phyloP scores from a whole-genome alignment of 2,329 filamentous ascomycete genomes.

The Ascochyta clinopodiicola region DNA sequence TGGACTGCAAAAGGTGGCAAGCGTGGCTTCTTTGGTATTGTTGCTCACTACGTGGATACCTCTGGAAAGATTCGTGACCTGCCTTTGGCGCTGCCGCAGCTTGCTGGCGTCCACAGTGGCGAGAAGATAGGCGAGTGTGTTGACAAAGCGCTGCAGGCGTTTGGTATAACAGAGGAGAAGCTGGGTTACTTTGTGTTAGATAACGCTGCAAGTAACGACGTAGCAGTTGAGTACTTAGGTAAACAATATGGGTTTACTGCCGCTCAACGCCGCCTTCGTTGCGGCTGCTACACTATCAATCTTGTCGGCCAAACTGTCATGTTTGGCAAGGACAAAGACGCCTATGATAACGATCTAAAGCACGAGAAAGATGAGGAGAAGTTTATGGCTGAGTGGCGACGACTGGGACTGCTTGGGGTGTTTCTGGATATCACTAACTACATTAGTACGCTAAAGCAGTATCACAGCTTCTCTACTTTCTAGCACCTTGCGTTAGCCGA shows the following conservation, averaged over 20 bases:
- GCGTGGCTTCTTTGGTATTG: not conserved
- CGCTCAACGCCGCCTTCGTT: not conserved
- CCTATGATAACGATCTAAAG: not conserved
- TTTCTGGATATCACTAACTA: conserved; percentile 4
- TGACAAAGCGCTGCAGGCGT: not conserved
- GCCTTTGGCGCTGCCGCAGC: not conserved
- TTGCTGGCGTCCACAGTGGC: not conserved
- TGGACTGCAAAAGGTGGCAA: not conserved
- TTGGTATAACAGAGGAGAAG: not conserved
- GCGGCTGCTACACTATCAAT: not conserved
- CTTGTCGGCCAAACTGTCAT: conserved; percentile 1
- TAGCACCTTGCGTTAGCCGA: not conserved
- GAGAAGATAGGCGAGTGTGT: not conserved
- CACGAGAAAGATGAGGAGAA: conserved; percentile 3
- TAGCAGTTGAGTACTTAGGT: not conserved
- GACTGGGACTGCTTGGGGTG: not conserved
- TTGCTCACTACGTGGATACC: not conserved
- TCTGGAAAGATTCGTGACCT: not conserved
- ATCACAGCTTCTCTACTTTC: not conserved
- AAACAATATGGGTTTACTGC: not conserved
- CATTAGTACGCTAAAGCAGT: too few relatives aligned
- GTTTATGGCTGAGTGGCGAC: not conserved
- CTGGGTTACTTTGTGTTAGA: conserved; percentile 1
- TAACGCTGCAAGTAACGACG: not conserved
- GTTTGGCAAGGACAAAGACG: not conserved